These are phyloP conservation scores for Thraustochytrium sp. DNA, from an alignment of 352 stramenopile species.

Conservation along the genomic window DNA sequence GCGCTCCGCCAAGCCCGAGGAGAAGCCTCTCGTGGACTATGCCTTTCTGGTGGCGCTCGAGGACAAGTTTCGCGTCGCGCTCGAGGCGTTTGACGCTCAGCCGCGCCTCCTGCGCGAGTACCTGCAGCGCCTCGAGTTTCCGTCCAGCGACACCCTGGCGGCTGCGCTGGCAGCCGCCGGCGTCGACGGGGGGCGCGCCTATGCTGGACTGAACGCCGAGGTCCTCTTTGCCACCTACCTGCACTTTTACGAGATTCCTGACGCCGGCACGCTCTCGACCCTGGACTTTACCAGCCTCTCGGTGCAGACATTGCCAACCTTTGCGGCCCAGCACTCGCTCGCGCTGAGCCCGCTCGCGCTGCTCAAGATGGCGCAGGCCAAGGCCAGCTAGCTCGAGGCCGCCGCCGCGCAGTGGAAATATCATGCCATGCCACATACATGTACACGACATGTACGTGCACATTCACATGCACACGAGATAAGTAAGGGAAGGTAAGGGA, in stretches of 20 bases:
- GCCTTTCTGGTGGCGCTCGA: constrained; percentile 20
- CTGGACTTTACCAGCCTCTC: not conserved
- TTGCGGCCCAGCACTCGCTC: not conserved
- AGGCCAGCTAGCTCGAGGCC: not conserved
- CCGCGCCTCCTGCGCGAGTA: not conserved
- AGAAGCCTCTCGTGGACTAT: constrained; percentile 23
- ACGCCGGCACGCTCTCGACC: not conserved
- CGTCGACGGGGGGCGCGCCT: not conserved
- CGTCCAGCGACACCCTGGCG: not conserved
- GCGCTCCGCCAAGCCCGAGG: not conserved
- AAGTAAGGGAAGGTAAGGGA: too few relatives aligned
- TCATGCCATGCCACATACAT: too few relatives aligned
- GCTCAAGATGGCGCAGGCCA: not conserved
- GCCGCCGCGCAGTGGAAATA: too few relatives aligned
- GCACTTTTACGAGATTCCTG: constrained; percentile 20
- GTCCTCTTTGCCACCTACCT: constrained; percentile 18
- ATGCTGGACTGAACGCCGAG: too few relatives aligned
- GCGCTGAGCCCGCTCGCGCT: not conserved
- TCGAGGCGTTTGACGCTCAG: not conserved
- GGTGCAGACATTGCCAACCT: not conserved
- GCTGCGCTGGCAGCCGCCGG: not conserved
- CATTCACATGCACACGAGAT: too few relatives aligned
- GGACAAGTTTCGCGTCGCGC: not conserved
- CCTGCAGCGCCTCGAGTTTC: not conserved
- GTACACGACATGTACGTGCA: too few relatives aligned